phyloP scores from a whole-genome alignment of 306 rosid genomes.

The Ziziphus jujuba region DNA sequence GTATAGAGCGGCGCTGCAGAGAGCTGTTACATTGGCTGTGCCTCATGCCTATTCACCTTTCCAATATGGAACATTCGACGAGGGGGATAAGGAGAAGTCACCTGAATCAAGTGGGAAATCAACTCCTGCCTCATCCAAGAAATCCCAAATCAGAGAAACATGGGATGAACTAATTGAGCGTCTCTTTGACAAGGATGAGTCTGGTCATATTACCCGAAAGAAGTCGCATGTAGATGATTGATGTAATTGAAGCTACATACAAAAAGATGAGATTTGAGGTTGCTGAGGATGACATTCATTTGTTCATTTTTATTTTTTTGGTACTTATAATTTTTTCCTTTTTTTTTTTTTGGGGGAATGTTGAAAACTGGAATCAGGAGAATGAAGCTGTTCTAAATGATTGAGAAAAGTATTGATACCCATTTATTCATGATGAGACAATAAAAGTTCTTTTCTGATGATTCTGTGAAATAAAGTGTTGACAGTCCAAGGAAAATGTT shows the following conservation, averaged over 20 bases:
- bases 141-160: conserved; percentile 41
- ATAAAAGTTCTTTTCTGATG: too few species aligned
- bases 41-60: conserved; percentile 76
- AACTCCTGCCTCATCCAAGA: conserved; percentile 44
- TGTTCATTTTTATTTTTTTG: conserved; percentile 27
- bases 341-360: too few species aligned
- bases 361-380: too few species aligned
- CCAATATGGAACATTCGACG: conserved; percentile 78
- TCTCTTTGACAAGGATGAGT: conserved; percentile 51
- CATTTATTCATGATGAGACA: too few species aligned
- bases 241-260: conserved; percentile 6
- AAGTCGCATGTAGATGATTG: conserved; percentile 29
- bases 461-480: too few species aligned
- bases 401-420: too few species aligned
- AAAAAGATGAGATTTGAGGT: neutral
- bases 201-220: conserved; percentile 48
- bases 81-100: conserved; percentile 36
- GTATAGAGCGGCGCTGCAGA: conserved; percentile 79
- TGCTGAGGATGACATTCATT: conserved; percentile 23
- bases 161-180: conserved; percentile 64
- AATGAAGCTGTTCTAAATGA: too few species aligned
- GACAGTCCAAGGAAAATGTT: too few species aligned
- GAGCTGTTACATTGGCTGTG: conserved; percentile 77
- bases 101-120: conserved; percentile 49
- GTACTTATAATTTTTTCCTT: too few species aligned